Evolutionary conservation across 108 stramenopile species (phyloP), one percentile per base, ranked within the genome.

Genomic region (Cyclotella cryptica): DNA sequence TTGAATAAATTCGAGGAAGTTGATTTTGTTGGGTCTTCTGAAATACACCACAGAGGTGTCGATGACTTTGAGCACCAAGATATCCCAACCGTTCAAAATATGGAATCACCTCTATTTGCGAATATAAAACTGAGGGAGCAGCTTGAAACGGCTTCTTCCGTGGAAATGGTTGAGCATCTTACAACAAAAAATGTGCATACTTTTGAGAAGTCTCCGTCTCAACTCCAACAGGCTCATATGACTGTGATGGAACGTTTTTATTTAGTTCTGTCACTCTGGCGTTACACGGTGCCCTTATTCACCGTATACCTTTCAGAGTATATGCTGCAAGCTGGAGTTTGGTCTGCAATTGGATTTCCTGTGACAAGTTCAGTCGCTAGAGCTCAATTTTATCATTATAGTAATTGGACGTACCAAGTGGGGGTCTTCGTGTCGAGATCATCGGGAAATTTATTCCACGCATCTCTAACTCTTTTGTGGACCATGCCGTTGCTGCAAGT

Each of bases 281-380:
- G n/a, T n/a, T n/a, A n/a, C n/a, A n/a, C n/a, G n/a, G 22, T 90
- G 89, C 80, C 86, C 88, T 17, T 92, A 92, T 60, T n/a, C n/a
- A 92, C 79, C 46, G 74, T 92, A 24, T 89, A 92, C 0, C 73
- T 95, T 39, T 95, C 93, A 14, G 94, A 95, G 71, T 95, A 95
- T 69, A 72, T 68, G 66, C 30, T 79, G 35, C 12, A 61, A 62
- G 74, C 86, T 9, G 94, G 94, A 3, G 80, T 87, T 8, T 95
- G 94, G 94, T 84, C 87, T 6, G 73, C 91, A 27, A 89, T 95
- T 57, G 94, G 94, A 9, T 92, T 93, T 70, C 94, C 94, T 5
- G 86, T 90, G 5, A 65, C 69, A 15, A 64, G 77, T 49, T 63
- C 72, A 51, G 51, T 41, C 0, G 74, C 88, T 0, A 79, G 92